These are phyloP conservation scores for Ascochyta pisi DNA, from an alignment of 2,329 filamentous ascomycete genomes.

Conservation along the genomic window DNA sequence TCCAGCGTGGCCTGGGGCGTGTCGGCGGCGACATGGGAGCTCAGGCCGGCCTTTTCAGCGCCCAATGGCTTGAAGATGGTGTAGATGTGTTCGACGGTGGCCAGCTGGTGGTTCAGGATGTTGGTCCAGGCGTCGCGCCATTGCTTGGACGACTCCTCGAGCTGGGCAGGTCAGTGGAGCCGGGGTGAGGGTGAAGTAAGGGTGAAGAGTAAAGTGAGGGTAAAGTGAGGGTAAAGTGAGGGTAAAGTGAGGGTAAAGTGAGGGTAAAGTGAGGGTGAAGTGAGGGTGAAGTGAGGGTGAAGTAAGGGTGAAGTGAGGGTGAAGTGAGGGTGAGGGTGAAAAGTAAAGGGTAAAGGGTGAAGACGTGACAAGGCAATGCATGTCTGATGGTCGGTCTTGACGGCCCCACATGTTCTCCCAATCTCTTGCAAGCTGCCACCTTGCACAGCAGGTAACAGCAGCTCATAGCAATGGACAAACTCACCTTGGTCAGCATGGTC, in stretches of 20 bases:
- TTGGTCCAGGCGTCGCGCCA: constrained; percentile 82
- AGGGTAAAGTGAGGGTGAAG: background rate
- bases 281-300: no score
- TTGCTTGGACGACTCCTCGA: constrained; percentile 75
- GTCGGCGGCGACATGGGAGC: constrained; percentile 58
- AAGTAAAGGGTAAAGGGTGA: no score
- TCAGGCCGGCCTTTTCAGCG: constrained; percentile 63
- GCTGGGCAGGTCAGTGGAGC: constrained; percentile 54
- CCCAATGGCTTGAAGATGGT: constrained; percentile 78
- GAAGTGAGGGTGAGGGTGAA: background rate
- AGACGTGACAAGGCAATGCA: background rate
- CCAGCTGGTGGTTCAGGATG: constrained; percentile 72
- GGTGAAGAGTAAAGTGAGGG: no score
- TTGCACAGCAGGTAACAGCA: background rate
- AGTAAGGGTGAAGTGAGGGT: no score
- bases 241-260: background rate
- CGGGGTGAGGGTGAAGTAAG: background rate
- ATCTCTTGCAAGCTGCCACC: constrained; percentile 7
- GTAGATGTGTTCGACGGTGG: constrained; percentile 71
- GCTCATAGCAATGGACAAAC: constrained; percentile 26
- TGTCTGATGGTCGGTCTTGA: background rate
- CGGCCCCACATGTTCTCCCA: constrained; percentile 29
- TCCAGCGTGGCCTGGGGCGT: constrained; percentile 70
- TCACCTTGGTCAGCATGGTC: constrained; percentile 73
- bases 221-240: no score